phyloP scores from a whole-genome alignment of 164 flowering plant genomes.

The grape (Vitis vinifera) region ASM3070453v1 NC_081809.1:1407001-1407500 shows the following conservation, averaged over 20 bases:
- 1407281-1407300: slow-evolving; percentile 9
- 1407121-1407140: neutral
- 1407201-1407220: slow-evolving; percentile 4
- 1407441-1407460: slow-evolving; percentile 14
- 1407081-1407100: slow-evolving; percentile 1
- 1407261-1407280: slow-evolving; percentile 16
- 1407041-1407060: neutral
- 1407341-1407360: neutral
- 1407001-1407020: neutral
- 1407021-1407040: neutral
- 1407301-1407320: slow-evolving; percentile 11
- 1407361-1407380: slow-evolving; percentile 9
- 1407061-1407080: neutral
- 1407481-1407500: slow-evolving; percentile 18
- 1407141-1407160: neutral
- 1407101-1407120: slow-evolving; percentile 1
- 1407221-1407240: slow-evolving; percentile 8
- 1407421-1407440: slow-evolving; percentile 12
- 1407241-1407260: neutral
- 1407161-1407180: neutral
- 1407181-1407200: neutral
- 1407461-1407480: slow-evolving; percentile 6
- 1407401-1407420: slow-evolving; percentile 10
- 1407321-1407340: slow-evolving; percentile 9
- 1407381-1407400: slow-evolving; percentile 7